Evolutionary conservation across 2,329 filamentous ascomycete genomes (phyloP).

Genomic region (Amauroascus niger): DNA sequence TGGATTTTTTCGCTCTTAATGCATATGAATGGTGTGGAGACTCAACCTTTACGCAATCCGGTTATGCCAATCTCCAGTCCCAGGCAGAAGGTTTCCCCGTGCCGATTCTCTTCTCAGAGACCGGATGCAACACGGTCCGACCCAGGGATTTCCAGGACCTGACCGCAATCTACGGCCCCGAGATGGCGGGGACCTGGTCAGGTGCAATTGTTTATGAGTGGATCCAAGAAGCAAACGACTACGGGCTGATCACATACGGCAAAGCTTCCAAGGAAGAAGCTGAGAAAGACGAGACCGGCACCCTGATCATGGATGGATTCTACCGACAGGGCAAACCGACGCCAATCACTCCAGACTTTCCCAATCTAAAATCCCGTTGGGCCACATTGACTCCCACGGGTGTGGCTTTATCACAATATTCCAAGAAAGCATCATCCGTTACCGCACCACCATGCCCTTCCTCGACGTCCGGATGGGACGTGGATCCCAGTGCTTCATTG

Average conservation of each 20-base stretch:
- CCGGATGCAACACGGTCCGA: conserved; percentile 58
- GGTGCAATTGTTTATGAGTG: conserved; percentile 83
- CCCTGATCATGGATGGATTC: conserved; percentile 54
- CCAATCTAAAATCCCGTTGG: conserved; percentile 69
- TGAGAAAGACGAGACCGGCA: conserved; percentile 31
- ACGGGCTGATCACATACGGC: conserved; percentile 71
- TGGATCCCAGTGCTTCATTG: conserved; percentile 59
- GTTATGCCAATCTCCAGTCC: conserved; percentile 58
- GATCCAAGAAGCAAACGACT: conserved; percentile 75
- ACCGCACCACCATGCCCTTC: conserved; percentile 60
- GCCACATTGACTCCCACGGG: conserved; percentile 60
- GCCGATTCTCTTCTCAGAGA: conserved; percentile 86
- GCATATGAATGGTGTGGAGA: conserved; percentile 70
- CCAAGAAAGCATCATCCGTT: conserved; percentile 49
- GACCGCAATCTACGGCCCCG: conserved; percentile 60
- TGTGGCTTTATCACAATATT: conserved; percentile 57
- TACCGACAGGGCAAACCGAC: conserved; percentile 62
- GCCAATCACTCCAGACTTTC: conserved; percentile 65
- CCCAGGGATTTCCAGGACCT: conserved; percentile 51
- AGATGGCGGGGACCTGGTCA: conserved; percentile 63
- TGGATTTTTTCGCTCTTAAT: conserved; percentile 81
- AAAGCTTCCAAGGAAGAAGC: conserved; percentile 36
- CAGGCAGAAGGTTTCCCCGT: conserved; percentile 63
- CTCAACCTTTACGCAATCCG: conserved; percentile 50
- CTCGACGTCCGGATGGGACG: conserved; percentile 61